Conservation (phyloP, 2,329 filamentous ascomycete genomes). For the Stromatinia cepivora region DNA sequence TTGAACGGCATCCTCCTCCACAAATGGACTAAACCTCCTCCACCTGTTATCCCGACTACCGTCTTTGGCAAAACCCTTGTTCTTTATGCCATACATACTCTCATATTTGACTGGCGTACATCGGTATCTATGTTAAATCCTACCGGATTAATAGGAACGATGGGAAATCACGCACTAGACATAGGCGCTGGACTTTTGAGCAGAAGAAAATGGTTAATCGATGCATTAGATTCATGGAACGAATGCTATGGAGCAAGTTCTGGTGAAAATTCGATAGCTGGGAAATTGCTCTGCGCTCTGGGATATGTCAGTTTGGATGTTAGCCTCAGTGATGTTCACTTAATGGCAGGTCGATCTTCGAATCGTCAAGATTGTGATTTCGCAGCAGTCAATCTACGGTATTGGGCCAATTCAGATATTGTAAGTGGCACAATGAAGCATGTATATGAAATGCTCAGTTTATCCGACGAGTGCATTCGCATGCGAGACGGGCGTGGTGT, state of each 20-base stretch:
- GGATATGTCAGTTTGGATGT: constrained; percentile 37
- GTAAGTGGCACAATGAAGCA: constrained; percentile 35
- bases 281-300: constrained; percentile 33
- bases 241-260: constrained; percentile 31
- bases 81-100: constrained; percentile 38
- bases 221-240: constrained; percentile 35
- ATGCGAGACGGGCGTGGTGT: neutral
- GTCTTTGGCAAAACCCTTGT: constrained; percentile 37
- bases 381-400: constrained; percentile 36
- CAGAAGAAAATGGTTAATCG: constrained; percentile 32
- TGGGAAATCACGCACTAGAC: constrained; percentile 33
- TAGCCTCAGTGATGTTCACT: constrained; percentile 36
- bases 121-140: constrained; percentile 38
- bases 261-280: constrained; percentile 22
- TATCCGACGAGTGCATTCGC: constrained; percentile 8
- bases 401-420: constrained; percentile 38
- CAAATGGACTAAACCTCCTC: constrained; percentile 37
- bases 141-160: constrained; percentile 35
- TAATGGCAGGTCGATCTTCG: constrained; percentile 35
- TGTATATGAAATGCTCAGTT: constrained; percentile 26
- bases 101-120: constrained; percentile 39
- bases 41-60: constrained; percentile 30
- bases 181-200: constrained; percentile 34
- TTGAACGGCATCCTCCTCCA: constrained; percentile 37
- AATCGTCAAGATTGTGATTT: constrained; percentile 35